A percentile compares a stretch with the other conserved stretches of the same genome.
Conservation (phyloP, 2,329 filamentous ascomycete genomes). For the Onygenales sp. region DNA sequence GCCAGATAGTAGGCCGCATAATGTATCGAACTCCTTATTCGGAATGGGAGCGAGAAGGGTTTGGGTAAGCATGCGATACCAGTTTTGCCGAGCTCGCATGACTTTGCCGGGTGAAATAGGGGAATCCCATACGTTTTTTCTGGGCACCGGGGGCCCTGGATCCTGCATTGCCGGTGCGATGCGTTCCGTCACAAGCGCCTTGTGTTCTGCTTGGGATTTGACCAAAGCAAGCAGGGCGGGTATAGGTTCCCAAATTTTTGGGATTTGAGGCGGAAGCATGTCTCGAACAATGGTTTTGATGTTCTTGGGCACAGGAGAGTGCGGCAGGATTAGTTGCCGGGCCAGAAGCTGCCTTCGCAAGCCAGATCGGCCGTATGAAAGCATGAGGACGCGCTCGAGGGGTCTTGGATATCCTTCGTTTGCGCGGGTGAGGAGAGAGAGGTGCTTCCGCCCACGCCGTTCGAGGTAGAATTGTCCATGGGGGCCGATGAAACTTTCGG, state of each 20-base stretch:
- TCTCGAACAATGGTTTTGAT: constrained; percentile 6
- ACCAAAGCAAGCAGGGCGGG: constrained; percentile 22
- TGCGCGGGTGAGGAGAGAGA: constrained; percentile 41
- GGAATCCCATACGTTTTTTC: constrained; percentile 27
- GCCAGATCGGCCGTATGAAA: constrained; percentile 50
- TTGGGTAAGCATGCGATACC: constrained; percentile 24
- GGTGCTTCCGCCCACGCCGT: constrained; percentile 23
- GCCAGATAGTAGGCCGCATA: constrained; percentile 26
- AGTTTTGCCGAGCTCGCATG: constrained; percentile 26
- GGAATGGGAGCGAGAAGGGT: constrained; percentile 31
- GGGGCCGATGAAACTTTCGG: constrained; percentile 11
- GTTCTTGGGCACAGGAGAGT: constrained; percentile 8
- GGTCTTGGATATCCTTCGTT: constrained; percentile 46
- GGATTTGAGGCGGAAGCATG: constrained; percentile 10
- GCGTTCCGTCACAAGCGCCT: constrained; percentile 16
- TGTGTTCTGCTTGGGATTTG: constrained; percentile 24
- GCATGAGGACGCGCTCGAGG: constrained; percentile 43
- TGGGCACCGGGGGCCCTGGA: constrained; percentile 22
- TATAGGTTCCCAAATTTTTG: constrained; percentile 27
- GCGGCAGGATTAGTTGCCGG: constrained; percentile 10
- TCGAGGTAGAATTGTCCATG: constrained; percentile 14
- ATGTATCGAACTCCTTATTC: constrained; percentile 22
- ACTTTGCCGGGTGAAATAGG: constrained; percentile 21
- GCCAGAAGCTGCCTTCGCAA: constrained; percentile 42
- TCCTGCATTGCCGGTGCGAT: constrained; percentile 4